phyloP scores from a whole-genome alignment of 352 stramenopile species.

The Globisporangium splendens region DNA sequence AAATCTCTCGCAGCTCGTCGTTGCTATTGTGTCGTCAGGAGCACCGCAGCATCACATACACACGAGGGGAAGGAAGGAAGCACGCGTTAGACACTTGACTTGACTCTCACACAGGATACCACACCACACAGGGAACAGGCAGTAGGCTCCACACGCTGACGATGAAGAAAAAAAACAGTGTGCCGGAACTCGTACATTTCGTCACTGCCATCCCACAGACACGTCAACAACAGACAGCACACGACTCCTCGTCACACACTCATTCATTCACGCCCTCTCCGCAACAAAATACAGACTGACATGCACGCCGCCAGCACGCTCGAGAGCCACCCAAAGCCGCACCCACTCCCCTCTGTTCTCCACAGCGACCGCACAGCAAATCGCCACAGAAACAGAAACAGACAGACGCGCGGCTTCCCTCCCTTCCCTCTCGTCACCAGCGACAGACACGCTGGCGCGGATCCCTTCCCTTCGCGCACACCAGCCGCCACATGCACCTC shows the following conservation, averaged over 20 bases:
- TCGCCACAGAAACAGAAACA: not conserved
- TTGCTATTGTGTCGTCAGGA: conserved; percentile 16
- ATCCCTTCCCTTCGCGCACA: not conserved
- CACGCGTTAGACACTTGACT: not conserved
- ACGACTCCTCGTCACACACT: conserved; percentile 1
- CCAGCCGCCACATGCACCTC: not conserved
- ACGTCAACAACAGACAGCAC: conserved; percentile 2
- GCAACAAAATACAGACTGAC: not conserved
- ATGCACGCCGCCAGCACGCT: not conserved
- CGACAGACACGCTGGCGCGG: not conserved
- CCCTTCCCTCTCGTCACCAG: not conserved
- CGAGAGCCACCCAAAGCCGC: not conserved
- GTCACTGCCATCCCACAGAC: not conserved
- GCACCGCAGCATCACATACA: not conserved
- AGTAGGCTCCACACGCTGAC: too few relatives aligned
- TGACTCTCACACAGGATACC: not conserved
- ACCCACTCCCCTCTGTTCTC: not conserved
- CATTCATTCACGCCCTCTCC: not conserved
- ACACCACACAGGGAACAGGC: not conserved
- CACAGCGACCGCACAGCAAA: not conserved
- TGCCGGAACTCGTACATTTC: not conserved
- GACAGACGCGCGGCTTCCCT: not conserved
- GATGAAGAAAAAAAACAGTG: too few relatives aligned
- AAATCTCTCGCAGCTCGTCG: conserved; percentile 61
- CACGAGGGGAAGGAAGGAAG: conserved; percentile 1